Percentiles rank a stretch among this genome's conserved stretches.
These are phyloP conservation scores for Tetrahymena elliotti DNA, from an alignment of 73 alveolate species.

Conservation along the genomic window DNA sequence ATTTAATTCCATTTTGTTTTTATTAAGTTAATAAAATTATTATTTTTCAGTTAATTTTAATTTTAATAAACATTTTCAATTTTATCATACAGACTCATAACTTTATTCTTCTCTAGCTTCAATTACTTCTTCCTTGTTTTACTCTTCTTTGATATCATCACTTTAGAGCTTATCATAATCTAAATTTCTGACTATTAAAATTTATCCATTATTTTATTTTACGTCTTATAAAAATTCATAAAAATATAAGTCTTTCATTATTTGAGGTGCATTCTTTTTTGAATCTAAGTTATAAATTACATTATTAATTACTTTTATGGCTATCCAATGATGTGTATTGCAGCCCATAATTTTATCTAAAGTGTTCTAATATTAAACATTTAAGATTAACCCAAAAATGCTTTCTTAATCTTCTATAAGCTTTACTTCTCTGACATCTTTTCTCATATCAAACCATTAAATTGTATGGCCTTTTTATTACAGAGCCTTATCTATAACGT, in stretches of 20 bases:
- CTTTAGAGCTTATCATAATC: not conserved
- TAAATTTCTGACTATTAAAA: not conserved
- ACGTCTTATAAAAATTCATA: not conserved
- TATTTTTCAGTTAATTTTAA: too few species aligned
- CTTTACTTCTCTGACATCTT: not conserved
- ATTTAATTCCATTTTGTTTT: too few species aligned
- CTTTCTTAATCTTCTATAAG: not conserved
- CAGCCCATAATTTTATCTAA: not conserved
- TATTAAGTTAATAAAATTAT: too few species aligned
- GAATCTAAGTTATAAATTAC: not conserved
- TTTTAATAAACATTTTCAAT: too few species aligned
- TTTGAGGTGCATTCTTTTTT: not conserved
- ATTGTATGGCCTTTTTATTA: not conserved
- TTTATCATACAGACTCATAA: not conserved
- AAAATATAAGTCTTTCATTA: not conserved
- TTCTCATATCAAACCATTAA: not conserved
- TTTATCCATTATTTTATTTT: not conserved
- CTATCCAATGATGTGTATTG: not conserved
- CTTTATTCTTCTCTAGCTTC: not conserved
- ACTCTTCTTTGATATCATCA: not conserved
- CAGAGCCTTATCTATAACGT: not conserved
- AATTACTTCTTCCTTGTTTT: not conserved
- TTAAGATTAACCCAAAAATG: not conserved
- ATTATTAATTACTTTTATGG: not conserved
- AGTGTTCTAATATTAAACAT: not conserved